Evolutionary conservation across 2,329 filamentous ascomycete species (phyloP).

Genomic region (Plectosphaerella plurivora): DNA sequence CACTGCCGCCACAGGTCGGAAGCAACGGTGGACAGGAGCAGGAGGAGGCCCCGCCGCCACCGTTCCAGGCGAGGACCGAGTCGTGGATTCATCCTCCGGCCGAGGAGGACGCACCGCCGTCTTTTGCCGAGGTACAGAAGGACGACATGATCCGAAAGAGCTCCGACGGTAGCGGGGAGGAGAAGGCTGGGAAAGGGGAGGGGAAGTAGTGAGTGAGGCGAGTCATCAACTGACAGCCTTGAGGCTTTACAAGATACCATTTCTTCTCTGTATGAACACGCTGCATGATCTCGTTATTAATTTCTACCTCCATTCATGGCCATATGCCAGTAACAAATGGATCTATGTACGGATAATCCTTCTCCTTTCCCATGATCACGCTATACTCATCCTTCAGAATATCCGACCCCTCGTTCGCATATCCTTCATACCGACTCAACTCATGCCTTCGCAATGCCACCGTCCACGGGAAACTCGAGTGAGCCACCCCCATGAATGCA

Average conservation of each 20-base stretch:
- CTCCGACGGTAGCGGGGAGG: too few relatives aligned
- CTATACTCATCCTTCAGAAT: conserved; percentile 24
- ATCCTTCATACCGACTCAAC: conserved; percentile 19
- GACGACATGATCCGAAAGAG: not conserved
- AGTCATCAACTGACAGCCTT: too few relatives aligned
- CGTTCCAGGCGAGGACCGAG: not conserved
- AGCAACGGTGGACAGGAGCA: not conserved
- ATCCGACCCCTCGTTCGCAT: conserved; percentile 23
- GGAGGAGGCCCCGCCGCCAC: not conserved
- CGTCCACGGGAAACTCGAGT: conserved; percentile 27
- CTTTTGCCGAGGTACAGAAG: not conserved
- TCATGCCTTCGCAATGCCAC: conserved; percentile 26
- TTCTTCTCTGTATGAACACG: too few relatives aligned
- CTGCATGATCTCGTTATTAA: too few relatives aligned
- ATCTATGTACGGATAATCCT: conserved; percentile 23
- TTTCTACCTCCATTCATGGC: conserved; percentile 13
- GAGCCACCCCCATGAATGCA: conserved; percentile 26
- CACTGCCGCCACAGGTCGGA: not conserved
- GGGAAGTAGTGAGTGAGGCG: too few relatives aligned
- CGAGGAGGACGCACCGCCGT: not conserved
- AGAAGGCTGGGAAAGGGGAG: too few relatives aligned
- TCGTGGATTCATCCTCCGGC: conserved; percentile 3
- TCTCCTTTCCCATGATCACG: conserved; percentile 23
- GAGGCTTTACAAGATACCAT: too few relatives aligned
- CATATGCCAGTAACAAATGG: conserved; percentile 22